Percentiles rank a stretch among this genome's conserved stretches.
phyloP scores from a whole-genome alignment of 2,329 filamentous ascomycete genomes.

The Onygena corvina region DNA sequence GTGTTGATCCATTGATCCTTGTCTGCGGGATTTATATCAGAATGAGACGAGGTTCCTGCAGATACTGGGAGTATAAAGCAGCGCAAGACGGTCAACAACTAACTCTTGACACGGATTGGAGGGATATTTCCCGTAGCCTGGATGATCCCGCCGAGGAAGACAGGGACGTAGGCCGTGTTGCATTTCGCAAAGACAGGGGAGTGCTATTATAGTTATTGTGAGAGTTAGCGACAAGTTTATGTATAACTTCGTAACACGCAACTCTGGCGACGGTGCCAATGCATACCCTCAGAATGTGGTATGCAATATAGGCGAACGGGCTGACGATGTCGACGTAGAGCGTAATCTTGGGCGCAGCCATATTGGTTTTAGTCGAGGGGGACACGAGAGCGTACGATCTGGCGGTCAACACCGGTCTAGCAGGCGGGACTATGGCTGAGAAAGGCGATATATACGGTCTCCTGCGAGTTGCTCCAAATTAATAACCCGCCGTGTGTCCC shows the following conservation, averaged over 20 bases:
- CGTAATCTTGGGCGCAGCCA: conserved; percentile 41
- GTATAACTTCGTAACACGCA: not conserved
- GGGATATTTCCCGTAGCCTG: conserved; percentile 43
- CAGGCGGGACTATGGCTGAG: not conserved
- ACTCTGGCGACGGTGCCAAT: not conserved
- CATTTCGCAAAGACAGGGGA: conserved; percentile 44
- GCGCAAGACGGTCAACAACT: conserved; percentile 10
- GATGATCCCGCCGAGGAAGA: conserved; percentile 50
- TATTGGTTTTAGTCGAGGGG: conserved; percentile 18
- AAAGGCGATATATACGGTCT: not conserved
- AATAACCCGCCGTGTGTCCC: no score
- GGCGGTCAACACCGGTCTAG: not conserved
- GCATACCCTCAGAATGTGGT: conserved; percentile 43
- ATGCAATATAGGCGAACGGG: conserved; percentile 50
- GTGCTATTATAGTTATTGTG: conserved; percentile 30
- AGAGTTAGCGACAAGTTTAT: not conserved
- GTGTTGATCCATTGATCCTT: conserved; percentile 46
- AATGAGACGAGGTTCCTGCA: not conserved
- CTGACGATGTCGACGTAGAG: conserved; percentile 49
- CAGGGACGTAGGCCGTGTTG: conserved; percentile 46
- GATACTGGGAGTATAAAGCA: not conserved
- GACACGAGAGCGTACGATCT: not conserved
- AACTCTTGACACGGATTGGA: conserved; percentile 47
- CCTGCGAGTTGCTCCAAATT: no score
- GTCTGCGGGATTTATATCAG: conserved; percentile 30